A percentile compares a stretch with the other conserved stretches of the same genome.
Evolutionary conservation across 2,329 filamentous ascomycete genomes (phyloP).

Genomic region (Aspergillus tanneri): DNA sequence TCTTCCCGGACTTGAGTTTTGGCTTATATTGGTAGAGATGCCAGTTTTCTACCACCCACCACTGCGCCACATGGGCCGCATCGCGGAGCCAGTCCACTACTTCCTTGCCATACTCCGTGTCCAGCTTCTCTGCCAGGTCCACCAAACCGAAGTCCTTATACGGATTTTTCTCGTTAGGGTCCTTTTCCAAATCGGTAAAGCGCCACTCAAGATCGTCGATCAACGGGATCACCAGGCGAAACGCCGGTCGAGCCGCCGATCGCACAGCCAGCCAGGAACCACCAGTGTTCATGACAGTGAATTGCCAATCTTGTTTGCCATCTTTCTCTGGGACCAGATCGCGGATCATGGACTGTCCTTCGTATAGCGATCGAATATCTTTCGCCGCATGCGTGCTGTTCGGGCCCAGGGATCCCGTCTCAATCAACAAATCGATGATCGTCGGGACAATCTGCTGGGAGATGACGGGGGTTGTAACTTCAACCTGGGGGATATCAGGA

Average conservation of each 20-base stretch:
- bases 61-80: conserved; percentile 28
- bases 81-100: conserved; percentile 23
- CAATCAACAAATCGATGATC: conserved; percentile 33
- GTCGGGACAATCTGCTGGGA: conserved; percentile 35
- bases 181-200: conserved; percentile 29
- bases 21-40: conserved; percentile 23
- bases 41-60: conserved; percentile 35
- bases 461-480: conserved; percentile 29
- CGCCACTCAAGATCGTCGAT: conserved; percentile 35
- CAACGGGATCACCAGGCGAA: conserved; percentile 33
- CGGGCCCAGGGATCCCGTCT: conserved; percentile 29
- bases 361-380: conserved; percentile 32
- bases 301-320: conserved; percentile 31
- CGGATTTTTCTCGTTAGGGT: conserved; percentile 27
- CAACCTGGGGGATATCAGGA: conserved; percentile 31
- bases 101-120: conserved; percentile 19
- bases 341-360: conserved; percentile 36
- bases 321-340: conserved; percentile 23
- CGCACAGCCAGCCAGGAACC: conserved; percentile 33
- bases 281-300: conserved; percentile 38
- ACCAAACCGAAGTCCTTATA: conserved; percentile 25
- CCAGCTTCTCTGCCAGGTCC: conserved; percentile 22
- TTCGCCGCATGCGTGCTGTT: conserved; percentile 21
- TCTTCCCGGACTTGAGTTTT: background rate
- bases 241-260: conserved; percentile 28